Evolutionary conservation across 768 basidiomycete genomes (phyloP).

Genomic region (Udeniomyces megalosporus): DNA sequence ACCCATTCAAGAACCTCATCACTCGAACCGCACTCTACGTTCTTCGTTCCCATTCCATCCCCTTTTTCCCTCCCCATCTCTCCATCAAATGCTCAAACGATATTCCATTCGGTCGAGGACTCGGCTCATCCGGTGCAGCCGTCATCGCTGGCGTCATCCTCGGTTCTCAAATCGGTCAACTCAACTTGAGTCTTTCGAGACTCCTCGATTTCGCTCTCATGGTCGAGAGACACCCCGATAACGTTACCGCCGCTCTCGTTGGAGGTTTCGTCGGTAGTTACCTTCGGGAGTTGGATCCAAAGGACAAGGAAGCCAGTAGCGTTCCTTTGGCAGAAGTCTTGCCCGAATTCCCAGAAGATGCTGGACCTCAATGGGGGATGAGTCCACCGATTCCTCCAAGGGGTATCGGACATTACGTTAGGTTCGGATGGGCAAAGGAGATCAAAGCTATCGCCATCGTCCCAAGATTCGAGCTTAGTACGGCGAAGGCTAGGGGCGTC

Average conservation of each 20-base stretch:
- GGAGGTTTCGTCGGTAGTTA: conserved; percentile 97
- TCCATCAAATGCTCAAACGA: conserved; percentile 65
- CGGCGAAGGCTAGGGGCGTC: conserved; percentile 79
- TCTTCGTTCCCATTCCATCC: conserved; percentile 67
- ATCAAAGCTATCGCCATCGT: conserved; percentile 90
- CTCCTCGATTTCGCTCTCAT: conserved; percentile 92
- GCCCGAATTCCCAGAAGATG: conserved; percentile 87
- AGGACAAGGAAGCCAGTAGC: conserved; percentile 63
- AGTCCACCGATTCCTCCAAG: conserved; percentile 71
- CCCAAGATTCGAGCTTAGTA: conserved; percentile 88
- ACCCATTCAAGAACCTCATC: conserved; percentile 89
- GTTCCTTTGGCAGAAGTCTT: conserved; percentile 91
- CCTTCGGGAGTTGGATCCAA: conserved; percentile 68
- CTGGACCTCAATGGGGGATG: conserved; percentile 77
- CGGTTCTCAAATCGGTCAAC: conserved; percentile 61
- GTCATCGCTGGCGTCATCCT: conserved; percentile 92
- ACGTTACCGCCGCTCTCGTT: conserved; percentile 90
- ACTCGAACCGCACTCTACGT: conserved; percentile 96
- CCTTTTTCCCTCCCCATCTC: conserved; percentile 59
- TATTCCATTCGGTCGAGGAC: conserved; percentile 92
- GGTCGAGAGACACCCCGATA: conserved; percentile 98
- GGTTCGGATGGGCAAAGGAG: conserved; percentile 64
- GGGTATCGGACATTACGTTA: conserved; percentile 87
- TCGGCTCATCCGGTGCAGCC: conserved; percentile 97
- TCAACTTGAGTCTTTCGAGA: conserved; percentile 51